A percentile compares a stretch with the other conserved stretches of the same genome.
phyloP scores from a whole-genome alignment of 2,329 filamentous ascomycete species.

The Waltergamsia citrina region DNA sequence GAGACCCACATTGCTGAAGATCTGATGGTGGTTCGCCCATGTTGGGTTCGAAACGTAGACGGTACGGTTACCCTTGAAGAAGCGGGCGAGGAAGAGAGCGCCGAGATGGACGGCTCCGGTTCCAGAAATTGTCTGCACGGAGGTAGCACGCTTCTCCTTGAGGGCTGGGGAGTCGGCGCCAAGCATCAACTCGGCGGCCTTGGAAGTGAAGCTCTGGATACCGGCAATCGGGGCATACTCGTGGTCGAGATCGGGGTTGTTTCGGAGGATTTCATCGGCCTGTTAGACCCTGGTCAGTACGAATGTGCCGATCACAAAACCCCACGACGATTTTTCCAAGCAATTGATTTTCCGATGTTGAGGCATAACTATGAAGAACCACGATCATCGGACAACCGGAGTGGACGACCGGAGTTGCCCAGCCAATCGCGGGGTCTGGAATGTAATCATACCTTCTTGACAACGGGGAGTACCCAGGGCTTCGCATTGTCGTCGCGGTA shows the following conservation, averaged over 20 bases:
- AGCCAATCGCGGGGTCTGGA: not conserved
- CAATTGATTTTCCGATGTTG: no score
- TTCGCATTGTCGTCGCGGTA: slow-evolving; percentile 94
- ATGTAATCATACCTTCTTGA: slow-evolving; percentile 66
- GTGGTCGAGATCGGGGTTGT: slow-evolving; percentile 87
- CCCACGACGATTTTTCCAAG: no score
- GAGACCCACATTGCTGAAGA: slow-evolving; percentile 85
- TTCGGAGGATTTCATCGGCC: slow-evolving; percentile 84
- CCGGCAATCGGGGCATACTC: slow-evolving; percentile 97
- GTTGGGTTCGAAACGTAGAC: slow-evolving; percentile 93
- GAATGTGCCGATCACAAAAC: not conserved
- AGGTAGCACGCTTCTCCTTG: slow-evolving; percentile 69
- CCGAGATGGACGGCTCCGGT: slow-evolving; percentile 93
- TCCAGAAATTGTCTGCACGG: slow-evolving; percentile 91
- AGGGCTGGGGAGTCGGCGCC: slow-evolving; percentile 74
- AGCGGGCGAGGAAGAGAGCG: slow-evolving; percentile 85
- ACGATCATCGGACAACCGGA: no score
- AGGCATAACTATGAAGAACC: no score
- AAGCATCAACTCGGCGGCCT: slow-evolving; percentile 84
- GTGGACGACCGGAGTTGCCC: no score
- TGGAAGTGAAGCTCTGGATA: slow-evolving; percentile 73
- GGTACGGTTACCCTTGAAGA: slow-evolving; percentile 67
- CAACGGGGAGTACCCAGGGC: slow-evolving; percentile 93
- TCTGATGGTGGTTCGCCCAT: slow-evolving; percentile 98
- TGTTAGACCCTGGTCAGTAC: slow-evolving; percentile 26